phyloP scores from a whole-genome alignment of 441 rosid species.

The Erodium chrysanthum region DNA sequence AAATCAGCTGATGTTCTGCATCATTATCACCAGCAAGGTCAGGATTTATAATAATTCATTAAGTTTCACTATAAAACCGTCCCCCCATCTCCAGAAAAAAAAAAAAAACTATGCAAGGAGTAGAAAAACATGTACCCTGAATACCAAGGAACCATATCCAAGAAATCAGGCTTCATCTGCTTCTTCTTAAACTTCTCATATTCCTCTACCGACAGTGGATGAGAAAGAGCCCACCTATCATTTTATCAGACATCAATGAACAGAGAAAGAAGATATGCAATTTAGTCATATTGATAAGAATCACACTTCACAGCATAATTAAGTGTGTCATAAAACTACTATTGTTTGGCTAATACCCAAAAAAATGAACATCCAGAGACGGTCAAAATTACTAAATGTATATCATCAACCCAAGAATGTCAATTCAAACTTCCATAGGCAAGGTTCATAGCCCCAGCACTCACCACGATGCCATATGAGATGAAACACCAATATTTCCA shows the following conservation, averaged over 20 bases:
- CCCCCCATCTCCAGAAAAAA: not conserved
- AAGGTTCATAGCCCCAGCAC: not conserved
- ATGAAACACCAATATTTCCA: not conserved
- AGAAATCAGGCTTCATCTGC: slow-evolving; percentile 88
- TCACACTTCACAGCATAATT: not conserved
- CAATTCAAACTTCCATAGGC: not conserved
- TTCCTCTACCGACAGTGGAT: slow-evolving; percentile 76
- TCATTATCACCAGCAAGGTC: slow-evolving; percentile 15
- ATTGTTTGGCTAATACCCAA: slow-evolving; percentile 1
- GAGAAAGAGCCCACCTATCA: slow-evolving; percentile 95
- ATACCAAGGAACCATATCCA: slow-evolving; percentile 99
- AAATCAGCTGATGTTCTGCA: slow-evolving; percentile 99
- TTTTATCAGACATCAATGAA: slow-evolving; percentile 15
- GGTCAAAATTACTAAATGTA: not conserved
- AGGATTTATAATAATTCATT: not conserved
- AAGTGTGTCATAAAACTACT: not conserved
- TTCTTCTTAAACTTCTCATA: slow-evolving; percentile 62
- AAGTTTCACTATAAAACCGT: slow-evolving; percentile 3
- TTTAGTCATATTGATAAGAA: not conserved
- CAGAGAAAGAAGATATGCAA: not conserved
- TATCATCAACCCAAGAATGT: not conserved
- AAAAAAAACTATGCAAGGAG: not conserved
- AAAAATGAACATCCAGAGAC: not conserved
- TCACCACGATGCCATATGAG: not conserved
- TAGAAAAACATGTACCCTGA: slow-evolving; percentile 58